Conservation (phyloP, 495 filamentous ascomycete species). For the Penicillium lagena region DNA sequence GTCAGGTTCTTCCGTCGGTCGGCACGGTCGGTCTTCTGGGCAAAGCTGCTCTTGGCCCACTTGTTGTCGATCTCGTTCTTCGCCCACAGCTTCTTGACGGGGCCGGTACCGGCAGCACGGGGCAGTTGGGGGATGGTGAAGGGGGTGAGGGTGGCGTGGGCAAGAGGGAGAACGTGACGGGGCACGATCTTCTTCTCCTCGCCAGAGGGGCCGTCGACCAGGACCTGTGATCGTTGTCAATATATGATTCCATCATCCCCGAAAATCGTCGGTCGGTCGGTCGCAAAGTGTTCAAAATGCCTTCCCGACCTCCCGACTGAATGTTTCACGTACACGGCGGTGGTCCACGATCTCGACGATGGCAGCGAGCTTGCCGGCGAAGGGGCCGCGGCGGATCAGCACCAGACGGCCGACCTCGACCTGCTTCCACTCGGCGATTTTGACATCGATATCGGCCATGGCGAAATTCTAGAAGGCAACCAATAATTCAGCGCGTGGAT, state of each 20-base stretch:
- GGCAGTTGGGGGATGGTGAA: slow-evolving; percentile 85
- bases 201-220: slow-evolving; percentile 86
- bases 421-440: slow-evolving; percentile 73
- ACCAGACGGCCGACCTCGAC: slow-evolving; percentile 97
- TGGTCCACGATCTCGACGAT: slow-evolving; percentile 99
- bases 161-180: slow-evolving; percentile 75
- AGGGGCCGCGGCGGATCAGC: slow-evolving; percentile 71
- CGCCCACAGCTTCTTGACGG: slow-evolving; percentile 81
- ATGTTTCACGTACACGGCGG: slow-evolving; percentile 80
- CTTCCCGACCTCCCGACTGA: neutral
- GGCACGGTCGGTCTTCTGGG: slow-evolving; percentile 76
- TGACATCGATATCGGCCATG: slow-evolving; percentile 67
- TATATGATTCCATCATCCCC: slow-evolving; percentile 5
- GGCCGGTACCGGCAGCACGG: slow-evolving; percentile 74
- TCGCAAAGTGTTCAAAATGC: too few relatives aligned
- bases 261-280: neutral
- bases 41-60: slow-evolving; percentile 82
- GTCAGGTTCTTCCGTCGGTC: slow-evolving; percentile 83
- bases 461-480: slow-evolving; percentile 28
- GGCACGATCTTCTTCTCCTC: slow-evolving; percentile 69
- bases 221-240: slow-evolving; percentile 58
- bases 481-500: slow-evolving; percentile 15
- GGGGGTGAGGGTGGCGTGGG: slow-evolving; percentile 79
- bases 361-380: slow-evolving; percentile 76
- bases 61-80: slow-evolving; percentile 80